Evolutionary conservation across 1,284 basidiomycete species (phyloP).

Genomic region (Bondarzewia mesenterica): DNA sequence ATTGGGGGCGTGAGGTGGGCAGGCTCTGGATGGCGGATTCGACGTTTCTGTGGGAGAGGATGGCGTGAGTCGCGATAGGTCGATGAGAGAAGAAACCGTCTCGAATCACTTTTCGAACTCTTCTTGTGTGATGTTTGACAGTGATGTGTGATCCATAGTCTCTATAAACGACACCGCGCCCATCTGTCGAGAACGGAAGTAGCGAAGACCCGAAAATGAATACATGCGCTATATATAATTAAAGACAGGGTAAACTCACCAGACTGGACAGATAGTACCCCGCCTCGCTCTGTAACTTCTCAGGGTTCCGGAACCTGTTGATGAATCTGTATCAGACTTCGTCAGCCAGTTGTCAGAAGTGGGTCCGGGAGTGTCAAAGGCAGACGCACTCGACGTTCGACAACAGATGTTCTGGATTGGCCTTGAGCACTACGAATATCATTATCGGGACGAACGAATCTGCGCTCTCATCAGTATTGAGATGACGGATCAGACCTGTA

Average conservation of each 20-base stretch:
- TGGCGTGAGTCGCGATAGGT: not conserved
- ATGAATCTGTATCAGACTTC: slow-evolving; percentile 64
- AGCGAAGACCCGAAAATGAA: not conserved
- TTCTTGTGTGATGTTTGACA: slow-evolving; percentile 88
- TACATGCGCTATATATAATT: not conserved
- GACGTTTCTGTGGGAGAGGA: slow-evolving; percentile 49
- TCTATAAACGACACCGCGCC: slow-evolving; percentile 94
- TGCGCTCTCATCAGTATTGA: slow-evolving; percentile 72
- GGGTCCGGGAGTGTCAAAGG: not conserved
- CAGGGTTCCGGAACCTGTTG: slow-evolving; percentile 87
- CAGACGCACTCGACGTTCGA: slow-evolving; percentile 86
- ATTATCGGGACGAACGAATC: slow-evolving; percentile 94
- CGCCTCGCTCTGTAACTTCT: slow-evolving; percentile 87
- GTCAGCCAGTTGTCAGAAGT: too few relatives aligned
- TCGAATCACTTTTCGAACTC: slow-evolving; percentile 84
- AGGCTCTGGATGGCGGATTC: slow-evolving; percentile 77
- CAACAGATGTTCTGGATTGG: slow-evolving; percentile 88
- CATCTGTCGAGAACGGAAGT: too few relatives aligned
- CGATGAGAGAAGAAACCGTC: not conserved
- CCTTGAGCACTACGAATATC: slow-evolving; percentile 90
- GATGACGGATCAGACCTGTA: slow-evolving; percentile 82
- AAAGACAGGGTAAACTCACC: too few relatives aligned
- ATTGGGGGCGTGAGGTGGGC: slow-evolving; percentile 48
- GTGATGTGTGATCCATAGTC: slow-evolving; percentile 90
- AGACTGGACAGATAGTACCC: slow-evolving; percentile 97